phyloP scores from a whole-genome alignment of 805 yeast species.

The Saturnispora serradocipensis region DNA sequence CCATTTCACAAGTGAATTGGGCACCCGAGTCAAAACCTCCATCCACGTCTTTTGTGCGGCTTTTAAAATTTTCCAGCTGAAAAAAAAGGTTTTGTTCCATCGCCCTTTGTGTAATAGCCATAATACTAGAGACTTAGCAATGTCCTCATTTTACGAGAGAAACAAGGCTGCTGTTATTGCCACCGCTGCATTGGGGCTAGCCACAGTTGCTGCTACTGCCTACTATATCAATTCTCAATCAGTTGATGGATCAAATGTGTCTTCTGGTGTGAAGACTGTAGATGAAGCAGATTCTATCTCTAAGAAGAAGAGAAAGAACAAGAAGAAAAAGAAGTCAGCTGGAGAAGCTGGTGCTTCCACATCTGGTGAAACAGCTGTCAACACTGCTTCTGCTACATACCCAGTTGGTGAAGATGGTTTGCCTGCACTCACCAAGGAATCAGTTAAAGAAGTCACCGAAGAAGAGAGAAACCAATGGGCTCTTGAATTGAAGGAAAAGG shows the following conservation, averaged over 20 bases:
- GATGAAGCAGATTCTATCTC: constrained; percentile 12
- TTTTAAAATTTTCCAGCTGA: background rate
- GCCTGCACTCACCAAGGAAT: constrained; percentile 45
- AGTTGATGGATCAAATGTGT: constrained; percentile 12
- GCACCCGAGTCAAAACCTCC: background rate
- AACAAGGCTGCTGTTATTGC: constrained; percentile 42
- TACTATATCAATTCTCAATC: constrained; percentile 31
- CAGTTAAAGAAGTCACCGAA: constrained; percentile 35
- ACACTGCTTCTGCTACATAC: constrained; percentile 22
- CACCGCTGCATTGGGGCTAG: constrained; percentile 42
- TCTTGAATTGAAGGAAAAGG: constrained; percentile 75
- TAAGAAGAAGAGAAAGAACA: constrained; percentile 31
- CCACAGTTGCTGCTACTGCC: constrained; percentile 40
- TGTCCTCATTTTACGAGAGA: constrained; percentile 32
- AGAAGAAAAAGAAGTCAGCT: constrained; percentile 33
- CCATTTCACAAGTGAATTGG: too few species aligned
- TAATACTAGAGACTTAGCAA: background rate
- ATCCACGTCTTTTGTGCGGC: background rate
- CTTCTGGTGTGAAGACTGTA: constrained; percentile 9
- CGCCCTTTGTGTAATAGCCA: background rate
- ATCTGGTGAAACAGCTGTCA: constrained; percentile 12
- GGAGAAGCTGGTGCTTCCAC: constrained; percentile 12
- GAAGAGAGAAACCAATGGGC: constrained; percentile 59
- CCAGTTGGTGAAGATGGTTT: constrained; percentile 50
- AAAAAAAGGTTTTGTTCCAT: background rate